phyloP scores from a whole-genome alignment of 768 basidiomycete genomes.

The Calocybe cyanea region DNA sequence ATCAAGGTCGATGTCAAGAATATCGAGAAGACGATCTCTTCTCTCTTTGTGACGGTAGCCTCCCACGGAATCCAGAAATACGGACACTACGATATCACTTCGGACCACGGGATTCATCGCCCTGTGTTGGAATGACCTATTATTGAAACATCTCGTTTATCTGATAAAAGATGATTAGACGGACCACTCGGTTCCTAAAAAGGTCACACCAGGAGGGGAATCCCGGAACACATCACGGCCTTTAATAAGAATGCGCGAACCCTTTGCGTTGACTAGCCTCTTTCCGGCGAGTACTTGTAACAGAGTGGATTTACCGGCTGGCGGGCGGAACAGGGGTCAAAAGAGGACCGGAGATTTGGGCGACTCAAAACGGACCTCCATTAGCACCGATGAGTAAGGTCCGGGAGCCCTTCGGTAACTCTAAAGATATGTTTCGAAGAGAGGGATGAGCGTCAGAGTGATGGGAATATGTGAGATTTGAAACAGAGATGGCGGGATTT shows the following conservation, averaged over 20 bases:
- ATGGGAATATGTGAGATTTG: slow-evolving; percentile 58
- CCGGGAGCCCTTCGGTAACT: slow-evolving; percentile 70
- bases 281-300: slow-evolving; percentile 94
- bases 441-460: slow-evolving; percentile 39
- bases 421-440: slow-evolving; percentile 60
- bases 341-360: slow-evolving; percentile 5
- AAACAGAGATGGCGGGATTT: slow-evolving; percentile 36
- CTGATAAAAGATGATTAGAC: slow-evolving; percentile 20
- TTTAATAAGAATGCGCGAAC: slow-evolving; percentile 65
- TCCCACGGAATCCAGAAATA: slow-evolving; percentile 95
- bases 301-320: slow-evolving; percentile 94
- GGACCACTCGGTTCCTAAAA: slow-evolving; percentile 93
- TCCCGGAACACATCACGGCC: slow-evolving; percentile 87
- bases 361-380: slow-evolving; percentile 69
- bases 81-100: slow-evolving; percentile 86
- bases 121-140: slow-evolving; percentile 38
- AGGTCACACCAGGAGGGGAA: slow-evolving; percentile 77
- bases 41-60: slow-evolving; percentile 92
- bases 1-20: slow-evolving; percentile 91
- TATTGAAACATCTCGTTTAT: slow-evolving; percentile 3
- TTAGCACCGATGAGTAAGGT: slow-evolving; percentile 91
- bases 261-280: slow-evolving; percentile 54
- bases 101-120: slow-evolving; percentile 97
- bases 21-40: slow-evolving; percentile 80
- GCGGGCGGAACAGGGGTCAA: slow-evolving; percentile 5